These are phyloP conservation scores for Saccharomycopsis synnaedendra DNA, from an alignment of 805 yeast genomes.

Conservation along the genomic window DNA sequence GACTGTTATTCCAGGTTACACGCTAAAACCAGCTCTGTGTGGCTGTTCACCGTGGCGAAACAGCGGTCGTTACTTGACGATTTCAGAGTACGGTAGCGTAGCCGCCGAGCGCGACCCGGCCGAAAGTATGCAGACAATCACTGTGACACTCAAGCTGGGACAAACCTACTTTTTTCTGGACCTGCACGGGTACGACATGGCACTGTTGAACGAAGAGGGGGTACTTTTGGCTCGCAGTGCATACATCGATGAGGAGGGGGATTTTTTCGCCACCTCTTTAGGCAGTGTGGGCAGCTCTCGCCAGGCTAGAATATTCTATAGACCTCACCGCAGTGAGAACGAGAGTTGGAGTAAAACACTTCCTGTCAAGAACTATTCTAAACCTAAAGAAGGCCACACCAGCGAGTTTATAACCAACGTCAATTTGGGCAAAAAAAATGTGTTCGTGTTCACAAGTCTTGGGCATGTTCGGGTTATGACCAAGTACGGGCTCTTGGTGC, in stretches of 20 bases:
- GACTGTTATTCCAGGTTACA: conserved; percentile 17
- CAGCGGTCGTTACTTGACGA: conserved; percentile 66
- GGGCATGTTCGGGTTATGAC: conserved; percentile 71
- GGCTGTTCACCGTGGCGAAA: conserved; percentile 80
- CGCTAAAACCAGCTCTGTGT: conserved; percentile 59
- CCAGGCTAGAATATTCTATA: conserved; percentile 41
- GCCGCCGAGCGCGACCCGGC: conserved; percentile 47
- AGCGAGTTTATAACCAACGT: conserved; percentile 57
- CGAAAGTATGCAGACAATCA: conserved; percentile 51
- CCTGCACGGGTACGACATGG: conserved; percentile 56
- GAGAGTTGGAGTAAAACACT: conserved; percentile 65
- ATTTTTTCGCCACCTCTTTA: conserved; percentile 7
- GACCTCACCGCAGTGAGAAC: conserved; percentile 54
- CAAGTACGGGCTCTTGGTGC: conserved; percentile 59
- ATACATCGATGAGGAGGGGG: conserved; percentile 26
- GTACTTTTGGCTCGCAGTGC: conserved; percentile 47
- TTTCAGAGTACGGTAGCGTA: conserved; percentile 72
- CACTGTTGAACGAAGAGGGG: conserved; percentile 60
- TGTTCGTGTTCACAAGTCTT: conserved; percentile 58
- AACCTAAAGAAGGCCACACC: conserved; percentile 17
- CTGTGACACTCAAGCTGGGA: conserved; percentile 67
- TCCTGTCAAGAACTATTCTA: conserved; percentile 27
- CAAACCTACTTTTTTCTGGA: conserved; percentile 84
- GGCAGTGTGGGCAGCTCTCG: conserved; percentile 7
- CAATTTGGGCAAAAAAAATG: conserved; percentile 49